Base-by-base conservation (phyloP, 2,329 filamentous ascomycete genomes). In the Cladosporium sp. region DNA sequence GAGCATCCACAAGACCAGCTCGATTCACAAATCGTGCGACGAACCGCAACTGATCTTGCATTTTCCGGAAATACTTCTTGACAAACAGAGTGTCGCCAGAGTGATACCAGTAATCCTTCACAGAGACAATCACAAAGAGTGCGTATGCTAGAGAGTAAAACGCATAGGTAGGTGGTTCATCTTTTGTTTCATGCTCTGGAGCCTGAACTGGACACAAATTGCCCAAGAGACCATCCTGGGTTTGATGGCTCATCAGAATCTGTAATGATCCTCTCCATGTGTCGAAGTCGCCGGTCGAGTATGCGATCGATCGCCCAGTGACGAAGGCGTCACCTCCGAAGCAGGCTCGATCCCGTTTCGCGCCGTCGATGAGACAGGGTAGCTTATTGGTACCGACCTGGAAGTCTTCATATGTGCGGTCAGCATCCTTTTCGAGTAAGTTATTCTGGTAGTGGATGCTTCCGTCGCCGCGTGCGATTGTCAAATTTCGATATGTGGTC, bases 171-270 rank as follows among this genome's bases (percentile, higher is more conserved):
- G 57, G 59, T 17, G 55, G 54, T 39, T 61, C 59, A 8, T 59
- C 49, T 8, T 53, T 36, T 5, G 19, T 35, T 10, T 47, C 45
- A 42, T 61, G 61, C n/a, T 51, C 37, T 2, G 55, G 59, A 34
- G 59, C 59, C 49, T 60, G 61, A 24, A 62, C 60, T 19, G 60
- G 56, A 37, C 60, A 62, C 10, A 62, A 32, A 28, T 62, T 62
- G 9, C 59, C 60, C 3, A 61, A 25, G 24, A 59, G 59, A 7
- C 60, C 59, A 17, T 60, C 58, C 8, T 42, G 34, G 10, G 56
- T 62, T 37, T 62, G 60, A 50, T 61, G 60, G 9, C 55, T 58
- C 4, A 50, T 45, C 5, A 62, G 35, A 8, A 62, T 35, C 17
- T 59, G 19, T 17, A 62, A 6, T 9, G 40, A 44, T 25, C 40